Percentiles rank a stretch among this genome's conserved stretches.
Conservation (phyloP, 2,329 filamentous ascomycete genomes). For the Apiospora rasikravindrae region DNA sequence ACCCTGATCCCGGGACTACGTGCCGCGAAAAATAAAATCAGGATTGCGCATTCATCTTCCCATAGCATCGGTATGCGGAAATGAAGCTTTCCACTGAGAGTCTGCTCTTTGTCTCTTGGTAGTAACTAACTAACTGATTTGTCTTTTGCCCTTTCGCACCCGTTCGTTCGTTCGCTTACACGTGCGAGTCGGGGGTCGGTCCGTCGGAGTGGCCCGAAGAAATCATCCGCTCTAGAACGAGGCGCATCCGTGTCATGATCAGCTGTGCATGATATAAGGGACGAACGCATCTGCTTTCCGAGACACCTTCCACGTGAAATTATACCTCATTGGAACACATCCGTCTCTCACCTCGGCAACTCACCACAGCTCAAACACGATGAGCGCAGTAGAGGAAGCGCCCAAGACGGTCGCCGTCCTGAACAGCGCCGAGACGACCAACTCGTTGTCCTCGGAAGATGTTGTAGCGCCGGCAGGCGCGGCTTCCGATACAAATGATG, state of each 20-base stretch:
- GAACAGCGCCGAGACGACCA: neutral
- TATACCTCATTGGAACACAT: neutral
- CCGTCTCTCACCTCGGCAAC: neutral
- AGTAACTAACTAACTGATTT: too few species aligned
- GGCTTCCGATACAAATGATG: too few species aligned
- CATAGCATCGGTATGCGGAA: neutral
- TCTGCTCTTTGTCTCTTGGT: neutral
- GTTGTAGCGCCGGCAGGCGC: neutral
- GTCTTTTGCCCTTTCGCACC: too few species aligned
- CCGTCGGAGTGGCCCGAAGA: neutral
- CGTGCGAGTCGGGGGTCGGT: neutral
- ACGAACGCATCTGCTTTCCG: neutral
- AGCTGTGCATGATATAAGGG: neutral
- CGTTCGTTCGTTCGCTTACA: neutral
- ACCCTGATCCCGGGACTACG: neutral
- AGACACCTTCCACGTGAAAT: too few species aligned
- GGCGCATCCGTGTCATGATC: neutral
- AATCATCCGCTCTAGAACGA: neutral
- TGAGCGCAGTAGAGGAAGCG: neutral
- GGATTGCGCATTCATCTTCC: fast-evolving
- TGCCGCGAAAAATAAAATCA: neutral
- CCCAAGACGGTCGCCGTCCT: neutral
- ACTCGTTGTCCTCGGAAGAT: neutral
- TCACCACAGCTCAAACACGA: neutral
- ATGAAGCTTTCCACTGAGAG: neutral